Evolutionary conservation across 2,329 filamentous ascomycete species (phyloP).

Genomic region (Hymenoscyphus linearis): DNA sequence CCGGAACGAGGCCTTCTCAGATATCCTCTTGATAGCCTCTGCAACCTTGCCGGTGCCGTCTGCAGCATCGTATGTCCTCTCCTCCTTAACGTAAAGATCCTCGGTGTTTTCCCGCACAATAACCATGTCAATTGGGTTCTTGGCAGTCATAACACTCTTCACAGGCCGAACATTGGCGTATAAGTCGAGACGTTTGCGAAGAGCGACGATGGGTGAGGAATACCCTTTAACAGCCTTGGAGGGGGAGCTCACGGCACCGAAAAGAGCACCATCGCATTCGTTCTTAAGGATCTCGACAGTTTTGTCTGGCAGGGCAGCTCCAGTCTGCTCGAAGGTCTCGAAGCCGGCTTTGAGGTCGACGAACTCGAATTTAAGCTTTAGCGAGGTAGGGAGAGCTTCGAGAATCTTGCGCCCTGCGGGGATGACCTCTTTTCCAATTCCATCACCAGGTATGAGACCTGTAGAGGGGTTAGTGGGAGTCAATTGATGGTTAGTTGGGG

Average conservation of each 20-base stretch:
- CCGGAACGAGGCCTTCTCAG: slow-evolving; percentile 73
- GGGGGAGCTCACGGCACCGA: slow-evolving; percentile 92
- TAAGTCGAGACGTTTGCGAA: slow-evolving; percentile 89
- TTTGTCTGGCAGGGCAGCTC: slow-evolving; percentile 79
- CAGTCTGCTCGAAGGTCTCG: slow-evolving; percentile 86
- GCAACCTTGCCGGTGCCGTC: slow-evolving; percentile 74
- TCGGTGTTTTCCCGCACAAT: slow-evolving; percentile 99
- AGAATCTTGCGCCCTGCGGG: slow-evolving; percentile 87
- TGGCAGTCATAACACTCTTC: slow-evolving; percentile 67
- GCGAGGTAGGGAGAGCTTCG: slow-evolving; percentile 85
- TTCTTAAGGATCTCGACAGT: slow-evolving; percentile 84
- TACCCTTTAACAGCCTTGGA: slow-evolving; percentile 88
- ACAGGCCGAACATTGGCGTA: slow-evolving; percentile 98
- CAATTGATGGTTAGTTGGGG: slow-evolving; percentile 10
- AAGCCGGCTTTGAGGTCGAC: slow-evolving; percentile 89
- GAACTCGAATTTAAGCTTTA: slow-evolving; percentile 91
- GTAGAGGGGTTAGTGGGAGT: slow-evolving; percentile 4
- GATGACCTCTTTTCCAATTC: slow-evolving; percentile 98
- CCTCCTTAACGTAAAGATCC: slow-evolving; percentile 88
- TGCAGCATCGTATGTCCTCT: slow-evolving; percentile 71
- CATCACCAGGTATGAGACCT: slow-evolving; percentile 97
- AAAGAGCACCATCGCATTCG: slow-evolving; percentile 93
- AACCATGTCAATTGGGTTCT: slow-evolving; percentile 73
- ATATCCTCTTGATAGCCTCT: slow-evolving; percentile 97
- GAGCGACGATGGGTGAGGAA: slow-evolving; percentile 81